Evolutionary conservation across 352 stramenopile genomes (phyloP), one percentile per base, ranked within the genome.

Genomic region (Globisporangium polare): DNA sequence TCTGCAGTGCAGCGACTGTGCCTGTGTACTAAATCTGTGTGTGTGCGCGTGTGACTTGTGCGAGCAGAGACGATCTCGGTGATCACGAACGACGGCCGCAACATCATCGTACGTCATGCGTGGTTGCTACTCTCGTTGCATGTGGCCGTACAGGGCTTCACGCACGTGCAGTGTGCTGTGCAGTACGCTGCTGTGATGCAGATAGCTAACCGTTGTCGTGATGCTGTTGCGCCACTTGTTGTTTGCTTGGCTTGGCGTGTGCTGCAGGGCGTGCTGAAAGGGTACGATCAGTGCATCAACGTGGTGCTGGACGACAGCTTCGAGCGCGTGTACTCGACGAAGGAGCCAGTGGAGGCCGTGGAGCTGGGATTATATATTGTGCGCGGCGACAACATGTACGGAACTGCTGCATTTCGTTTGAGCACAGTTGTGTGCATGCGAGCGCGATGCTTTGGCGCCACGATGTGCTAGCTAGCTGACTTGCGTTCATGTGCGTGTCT

Each of bases 251-350:
- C n/a, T n/a, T n/a, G n/a, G n/a, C n/a, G n/a, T n/a, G 57, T 72
- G 49, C 60, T 37, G 42, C 5, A 96, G 86, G 89, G 89, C 20
- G 80, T 89, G 47, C 73, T 97, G 15, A 94, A 93, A 65, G 94
- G 94, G 26, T 97, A 95, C 72, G 94, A 98, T 73, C 88, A 97
- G 74, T 90, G 83, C 42, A 96, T 95, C 64, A 98, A 98, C 74
- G 67, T 98, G 33, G 81, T 98, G 46, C 68, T 98, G 57, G 81
- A 97, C 71, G 86, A 97, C 71, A 97, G 87, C 77, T 95, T 97
- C 59, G 94, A 98, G 78, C 87, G 93, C 65, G 88, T 98, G 6
- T 98, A 95, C 76, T 97, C 90, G 53, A 71, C 80, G 39, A 92
- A 94, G 58, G 82, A 92, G 37, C 90, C 89, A 8, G 92, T 97